Percentiles rank a stretch among this genome's conserved stretches.
Evolutionary conservation across 2,329 filamentous ascomycete genomes (phyloP).

Genomic region (Fusarium oxysporum): DNA sequence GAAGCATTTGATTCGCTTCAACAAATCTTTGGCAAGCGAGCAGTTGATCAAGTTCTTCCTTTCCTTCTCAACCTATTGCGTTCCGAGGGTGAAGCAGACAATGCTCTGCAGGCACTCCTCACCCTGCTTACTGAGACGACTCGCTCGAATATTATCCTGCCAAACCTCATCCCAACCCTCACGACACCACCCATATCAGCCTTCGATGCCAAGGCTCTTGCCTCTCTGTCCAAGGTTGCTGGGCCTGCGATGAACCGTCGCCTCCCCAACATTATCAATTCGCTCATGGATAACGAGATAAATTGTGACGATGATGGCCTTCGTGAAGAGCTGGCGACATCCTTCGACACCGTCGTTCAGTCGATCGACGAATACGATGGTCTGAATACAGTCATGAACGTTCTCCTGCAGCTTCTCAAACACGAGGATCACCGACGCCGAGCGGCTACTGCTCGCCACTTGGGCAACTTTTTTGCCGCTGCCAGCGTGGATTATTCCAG

Average conservation of each 20-base stretch:
- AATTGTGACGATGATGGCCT: slow-evolving; percentile 79
- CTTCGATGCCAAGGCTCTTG: slow-evolving; percentile 95
- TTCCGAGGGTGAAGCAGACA: slow-evolving; percentile 86
- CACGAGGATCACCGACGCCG: slow-evolving; percentile 91
- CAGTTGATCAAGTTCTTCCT: slow-evolving; percentile 94
- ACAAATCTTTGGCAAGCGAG: slow-evolving; percentile 91
- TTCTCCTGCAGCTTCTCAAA: slow-evolving; percentile 87
- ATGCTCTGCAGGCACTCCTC: slow-evolving; percentile 90
- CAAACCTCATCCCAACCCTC: slow-evolving; percentile 93
- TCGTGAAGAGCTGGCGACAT: slow-evolving; percentile 76
- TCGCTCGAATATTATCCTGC: slow-evolving; percentile 94
- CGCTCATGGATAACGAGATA: slow-evolving; percentile 93
- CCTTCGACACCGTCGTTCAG: slow-evolving; percentile 89
- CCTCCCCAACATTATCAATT: slow-evolving; percentile 89
- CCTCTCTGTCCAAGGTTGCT: slow-evolving; percentile 92
- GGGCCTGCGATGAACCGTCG: slow-evolving; percentile 90
- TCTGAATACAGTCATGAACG: slow-evolving; percentile 94
- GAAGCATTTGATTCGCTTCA: slow-evolving; percentile 97
- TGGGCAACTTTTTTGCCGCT: slow-evolving; percentile 86
- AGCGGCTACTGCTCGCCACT: slow-evolving; percentile 79
- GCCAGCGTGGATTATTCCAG: slow-evolving; percentile 90
- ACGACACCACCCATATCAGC: slow-evolving; percentile 89
- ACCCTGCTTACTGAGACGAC: slow-evolving; percentile 94
- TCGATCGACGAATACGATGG: slow-evolving; percentile 97
- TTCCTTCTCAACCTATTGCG: slow-evolving; percentile 91